Percentiles rank a stretch among this genome's conserved stretches.
Evolutionary conservation across 371 early-diverging fungal genomes (phyloP).

Genomic region (Syncephalastrum monosporum): DNA sequence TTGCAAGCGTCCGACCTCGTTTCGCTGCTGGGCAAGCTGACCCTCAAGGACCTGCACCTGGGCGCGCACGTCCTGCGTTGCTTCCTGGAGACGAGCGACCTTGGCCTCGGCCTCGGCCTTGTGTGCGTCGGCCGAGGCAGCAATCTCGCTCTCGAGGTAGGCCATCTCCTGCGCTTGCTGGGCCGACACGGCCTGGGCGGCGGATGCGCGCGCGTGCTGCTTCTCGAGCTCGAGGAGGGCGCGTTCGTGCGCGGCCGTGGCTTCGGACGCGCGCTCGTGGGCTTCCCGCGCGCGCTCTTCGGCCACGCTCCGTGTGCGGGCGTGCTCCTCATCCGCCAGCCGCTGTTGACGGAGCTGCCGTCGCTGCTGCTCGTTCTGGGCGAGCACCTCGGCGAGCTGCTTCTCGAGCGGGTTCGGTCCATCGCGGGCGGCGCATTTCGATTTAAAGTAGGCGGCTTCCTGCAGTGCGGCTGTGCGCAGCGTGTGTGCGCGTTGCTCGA

Average conservation of each 20-base stretch:
- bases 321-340: conserved; percentile 44
- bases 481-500: conserved; percentile 48
- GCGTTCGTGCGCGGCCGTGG: conserved; percentile 46
- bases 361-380: conserved; percentile 43
- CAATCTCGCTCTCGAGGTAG: conserved; percentile 17
- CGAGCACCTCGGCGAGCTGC: conserved; percentile 39
- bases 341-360: conserved; percentile 37
- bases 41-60: conserved; percentile 52
- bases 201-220: conserved; percentile 37
- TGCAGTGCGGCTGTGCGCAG: conserved; percentile 55
- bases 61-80: conserved; percentile 50
- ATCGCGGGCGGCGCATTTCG: conserved; percentile 41
- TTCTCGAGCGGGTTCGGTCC: conserved; percentile 43
- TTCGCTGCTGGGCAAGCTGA: conserved; percentile 39
- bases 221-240: conserved; percentile 42
- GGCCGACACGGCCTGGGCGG: conserved; percentile 43
- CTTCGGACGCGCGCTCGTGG: conserved; percentile 45
- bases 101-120: conserved; percentile 52
- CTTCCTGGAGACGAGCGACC: conserved; percentile 54
- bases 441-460: conserved; percentile 59
- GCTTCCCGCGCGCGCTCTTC: conserved; percentile 52
- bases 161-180: conserved; percentile 29
- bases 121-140: conserved; percentile 7
- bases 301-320: conserved; percentile 29
- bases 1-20: conserved; percentile 45